Percentiles rank a stretch among this genome's conserved stretches.
These are phyloP conservation scores for Albugo candida DNA, from an alignment of 352 stramenopile species.

Conservation along the genomic window DNA sequence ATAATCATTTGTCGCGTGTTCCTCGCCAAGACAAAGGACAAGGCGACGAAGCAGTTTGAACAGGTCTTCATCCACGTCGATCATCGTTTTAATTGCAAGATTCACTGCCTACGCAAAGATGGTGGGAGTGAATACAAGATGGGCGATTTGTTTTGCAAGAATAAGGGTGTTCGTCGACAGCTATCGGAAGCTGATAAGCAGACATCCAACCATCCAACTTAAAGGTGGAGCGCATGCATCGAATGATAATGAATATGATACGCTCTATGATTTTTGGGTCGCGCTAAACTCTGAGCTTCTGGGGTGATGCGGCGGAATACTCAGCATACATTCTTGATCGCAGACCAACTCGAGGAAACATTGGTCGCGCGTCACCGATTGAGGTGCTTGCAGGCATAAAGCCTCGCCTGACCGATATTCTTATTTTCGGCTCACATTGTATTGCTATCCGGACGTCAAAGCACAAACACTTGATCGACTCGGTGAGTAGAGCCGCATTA, in stretches of 20 bases:
- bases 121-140: background rate
- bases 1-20: background rate
- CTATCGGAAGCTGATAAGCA: background rate
- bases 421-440: no score
- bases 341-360: background rate
- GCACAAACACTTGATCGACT: no score
- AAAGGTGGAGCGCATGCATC: background rate
- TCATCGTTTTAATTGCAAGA: background rate
- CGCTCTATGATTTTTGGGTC: background rate
- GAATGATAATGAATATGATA: background rate
- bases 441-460: no score
- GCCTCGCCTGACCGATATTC: background rate
- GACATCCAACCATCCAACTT: background rate
- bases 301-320: background rate
- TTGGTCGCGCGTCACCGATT: background rate
- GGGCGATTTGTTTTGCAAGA: background rate
- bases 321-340: background rate
- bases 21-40: no score
- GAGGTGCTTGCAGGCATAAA: background rate
- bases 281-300: background rate
- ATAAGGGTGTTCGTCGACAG: background rate
- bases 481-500: slow-evolving; percentile 7
- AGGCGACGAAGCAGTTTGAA: background rate
- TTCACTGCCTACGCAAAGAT: background rate
- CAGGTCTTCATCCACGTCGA: slow-evolving; percentile 1